These are phyloP conservation scores for Candida oleophila DNA, from an alignment of 805 yeast species.

Conservation along the genomic window DNA sequence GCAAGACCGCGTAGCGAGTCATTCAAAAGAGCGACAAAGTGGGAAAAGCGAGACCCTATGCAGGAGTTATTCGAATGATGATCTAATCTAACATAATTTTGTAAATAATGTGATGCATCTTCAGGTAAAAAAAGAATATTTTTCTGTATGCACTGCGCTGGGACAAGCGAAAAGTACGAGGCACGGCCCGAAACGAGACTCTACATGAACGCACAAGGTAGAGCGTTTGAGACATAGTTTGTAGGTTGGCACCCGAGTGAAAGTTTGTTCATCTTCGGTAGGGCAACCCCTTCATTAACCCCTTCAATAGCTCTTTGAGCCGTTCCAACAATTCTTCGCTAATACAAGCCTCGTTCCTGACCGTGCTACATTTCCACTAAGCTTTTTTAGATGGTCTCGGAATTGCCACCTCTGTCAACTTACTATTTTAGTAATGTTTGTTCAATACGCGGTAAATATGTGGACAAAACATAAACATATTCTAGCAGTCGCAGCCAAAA, in stretches of 20 bases:
- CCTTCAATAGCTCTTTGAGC: not conserved
- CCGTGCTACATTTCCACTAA: not conserved
- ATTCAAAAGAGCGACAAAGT: not conserved
- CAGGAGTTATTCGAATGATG: not conserved
- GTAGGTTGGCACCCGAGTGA: too few relatives aligned
- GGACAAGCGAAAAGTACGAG: not conserved
- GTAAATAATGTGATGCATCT: not conserved
- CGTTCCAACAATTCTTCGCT: not conserved
- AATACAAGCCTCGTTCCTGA: not conserved
- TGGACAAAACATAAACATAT: not conserved
- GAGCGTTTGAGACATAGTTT: too few relatives aligned
- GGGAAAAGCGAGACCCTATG: not conserved
- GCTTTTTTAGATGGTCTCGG: not conserved
- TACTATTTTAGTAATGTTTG: not conserved
- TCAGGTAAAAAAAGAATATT: not conserved
- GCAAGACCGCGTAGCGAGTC: not conserved
- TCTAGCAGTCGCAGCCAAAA: not conserved
- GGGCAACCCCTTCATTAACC: not conserved
- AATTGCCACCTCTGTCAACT: not conserved
- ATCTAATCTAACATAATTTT: not conserved
- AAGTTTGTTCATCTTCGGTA: too few relatives aligned
- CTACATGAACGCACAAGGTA: too few relatives aligned
- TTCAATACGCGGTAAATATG: not conserved
- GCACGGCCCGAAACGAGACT: not conserved
- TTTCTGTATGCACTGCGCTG: not conserved